Evolutionary conservation across 2,329 filamentous ascomycete species (phyloP), one percentile per base, ranked within the genome.

Genomic region (Colletotrichum sojae): DNA sequence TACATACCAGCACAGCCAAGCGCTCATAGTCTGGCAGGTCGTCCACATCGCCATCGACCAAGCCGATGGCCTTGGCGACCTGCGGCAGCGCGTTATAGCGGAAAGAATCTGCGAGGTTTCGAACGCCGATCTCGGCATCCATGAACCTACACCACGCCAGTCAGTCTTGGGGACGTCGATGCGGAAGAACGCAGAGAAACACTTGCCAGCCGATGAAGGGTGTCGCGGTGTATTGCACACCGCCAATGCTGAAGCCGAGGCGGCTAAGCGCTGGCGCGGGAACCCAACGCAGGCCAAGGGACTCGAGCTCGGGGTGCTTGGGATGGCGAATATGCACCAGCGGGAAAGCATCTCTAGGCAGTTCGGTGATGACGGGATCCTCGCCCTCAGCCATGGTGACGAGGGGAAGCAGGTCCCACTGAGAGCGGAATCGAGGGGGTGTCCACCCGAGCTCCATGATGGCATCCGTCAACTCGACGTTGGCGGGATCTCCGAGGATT

Each of bases 221-320:
- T 15, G 67, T 40, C 16, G 67, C 67, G 2, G 67, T 69, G 39
- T 69, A 69, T 46, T 69, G 67, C 16, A 69, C 63, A 25, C 67
- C 67, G 49, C 67, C 67, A 45, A 69, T 69, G 39, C 62, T 69
- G 51, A 69, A 69, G 56, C 67, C 67, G 57, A 69, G 67, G 15
- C 67, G 67, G 62, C 67, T 69, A 16, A 69, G 45, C 39, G 67
- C 67, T 18, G 67, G 67, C 10, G 67, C 67, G n/a, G 67, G 67
- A 56, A 69, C 67, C 67, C 67, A 69, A 46, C 62, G 67, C 51
- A 69, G 51, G 51, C 67, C 67, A 55, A 69, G 55, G 13, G 51
- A 67, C 43, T 67, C 67, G 36, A 69, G 67, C 20, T 22, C 63
- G 9, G 67, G 67, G 43, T 69, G 51, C 63, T 69, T 69, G 4